Conservation (phyloP, 192 early-diverging fungal genomes). For the Jimgerdemannia flammicorona region DNA sequence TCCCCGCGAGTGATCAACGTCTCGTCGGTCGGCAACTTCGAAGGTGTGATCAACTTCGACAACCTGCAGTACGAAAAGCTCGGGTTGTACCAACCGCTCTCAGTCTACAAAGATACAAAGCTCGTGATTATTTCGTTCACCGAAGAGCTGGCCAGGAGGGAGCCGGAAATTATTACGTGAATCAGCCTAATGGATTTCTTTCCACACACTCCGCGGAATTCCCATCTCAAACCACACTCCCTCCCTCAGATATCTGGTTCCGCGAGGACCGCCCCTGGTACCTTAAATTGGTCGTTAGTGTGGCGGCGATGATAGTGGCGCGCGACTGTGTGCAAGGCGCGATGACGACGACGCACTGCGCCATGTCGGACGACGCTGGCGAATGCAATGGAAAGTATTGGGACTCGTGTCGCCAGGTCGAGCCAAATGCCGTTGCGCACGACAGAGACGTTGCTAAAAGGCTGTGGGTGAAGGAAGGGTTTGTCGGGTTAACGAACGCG, state of each 20-base stretch:
- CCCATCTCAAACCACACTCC: neutral
- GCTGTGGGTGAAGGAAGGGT: neutral
- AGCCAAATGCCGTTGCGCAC: neutral
- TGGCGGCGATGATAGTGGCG: neutral
- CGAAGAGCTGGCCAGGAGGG: slow-evolving; percentile 33
- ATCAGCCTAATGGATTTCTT: neutral
- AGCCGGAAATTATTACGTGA: slow-evolving; percentile 25
- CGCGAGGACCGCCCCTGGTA: neutral
- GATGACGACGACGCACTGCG: slow-evolving; percentile 11
- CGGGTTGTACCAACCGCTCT: slow-evolving; percentile 1
- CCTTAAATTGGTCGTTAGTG: neutral
- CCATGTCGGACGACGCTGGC: slow-evolving; percentile 9
- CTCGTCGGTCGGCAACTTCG: slow-evolving; percentile 10
- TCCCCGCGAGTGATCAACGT: slow-evolving; percentile 11
- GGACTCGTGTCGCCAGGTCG: slow-evolving; percentile 4
- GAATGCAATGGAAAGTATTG: slow-evolving; percentile 9
- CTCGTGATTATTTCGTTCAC: slow-evolving; percentile 52
- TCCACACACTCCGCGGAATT: neutral
- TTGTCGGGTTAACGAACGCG: neutral
- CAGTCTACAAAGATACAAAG: slow-evolving; percentile 34
- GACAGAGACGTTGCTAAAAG: neutral
- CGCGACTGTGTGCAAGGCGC: slow-evolving; percentile 7
- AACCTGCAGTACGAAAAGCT: slow-evolving; percentile 25
- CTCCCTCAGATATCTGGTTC: neutral
- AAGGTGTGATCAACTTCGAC: slow-evolving; percentile 40